These are phyloP conservation scores for Parascedosporium putredinis DNA, from an alignment of 2,329 filamentous ascomycete species.

Conservation along the genomic window DNA sequence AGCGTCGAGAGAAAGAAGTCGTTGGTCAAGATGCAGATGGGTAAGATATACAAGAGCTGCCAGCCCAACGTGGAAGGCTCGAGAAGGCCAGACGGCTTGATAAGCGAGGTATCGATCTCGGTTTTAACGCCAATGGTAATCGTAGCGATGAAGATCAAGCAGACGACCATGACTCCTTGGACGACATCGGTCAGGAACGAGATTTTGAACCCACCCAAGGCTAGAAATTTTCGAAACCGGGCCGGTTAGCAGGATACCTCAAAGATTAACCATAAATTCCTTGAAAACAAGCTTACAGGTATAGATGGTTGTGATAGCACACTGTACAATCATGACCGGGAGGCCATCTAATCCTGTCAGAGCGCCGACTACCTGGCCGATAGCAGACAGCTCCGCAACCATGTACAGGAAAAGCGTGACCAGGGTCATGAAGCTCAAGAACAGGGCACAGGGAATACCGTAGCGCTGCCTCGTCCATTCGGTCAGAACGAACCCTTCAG, in stretches of 20 bases:
- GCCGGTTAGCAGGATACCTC: no score
- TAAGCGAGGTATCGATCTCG: slow-evolving; percentile 57
- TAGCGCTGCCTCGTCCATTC: slow-evolving; percentile 78
- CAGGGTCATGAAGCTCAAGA: slow-evolving; percentile 66
- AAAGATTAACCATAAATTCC: no score
- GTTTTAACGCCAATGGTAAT: slow-evolving; percentile 70
- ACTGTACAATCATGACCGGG: slow-evolving; percentile 68
- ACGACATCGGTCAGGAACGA: slow-evolving; percentile 78
- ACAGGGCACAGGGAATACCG: slow-evolving; percentile 57
- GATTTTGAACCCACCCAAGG: slow-evolving; percentile 71
- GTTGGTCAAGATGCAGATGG: slow-evolving; percentile 71
- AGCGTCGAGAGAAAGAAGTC: slow-evolving; percentile 80
- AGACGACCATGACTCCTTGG: slow-evolving; percentile 68
- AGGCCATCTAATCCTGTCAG: slow-evolving; percentile 66
- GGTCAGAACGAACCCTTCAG: slow-evolving; percentile 74
- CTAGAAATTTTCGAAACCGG: slow-evolving; percentile 31
- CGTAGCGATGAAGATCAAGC: slow-evolving; percentile 63
- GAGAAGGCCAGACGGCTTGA: slow-evolving; percentile 59
- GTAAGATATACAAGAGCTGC: slow-evolving; percentile 78
- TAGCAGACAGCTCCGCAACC: slow-evolving; percentile 71
- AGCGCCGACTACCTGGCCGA: slow-evolving; percentile 67
- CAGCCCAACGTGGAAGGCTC: slow-evolving; percentile 63
- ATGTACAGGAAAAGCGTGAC: slow-evolving; percentile 81
- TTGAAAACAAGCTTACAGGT: no score
- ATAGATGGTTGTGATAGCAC: slow-evolving; percentile 69